Conservation (phyloP, 176 grass and related monocot genomes). For the Pontederia crassipes region DNA sequence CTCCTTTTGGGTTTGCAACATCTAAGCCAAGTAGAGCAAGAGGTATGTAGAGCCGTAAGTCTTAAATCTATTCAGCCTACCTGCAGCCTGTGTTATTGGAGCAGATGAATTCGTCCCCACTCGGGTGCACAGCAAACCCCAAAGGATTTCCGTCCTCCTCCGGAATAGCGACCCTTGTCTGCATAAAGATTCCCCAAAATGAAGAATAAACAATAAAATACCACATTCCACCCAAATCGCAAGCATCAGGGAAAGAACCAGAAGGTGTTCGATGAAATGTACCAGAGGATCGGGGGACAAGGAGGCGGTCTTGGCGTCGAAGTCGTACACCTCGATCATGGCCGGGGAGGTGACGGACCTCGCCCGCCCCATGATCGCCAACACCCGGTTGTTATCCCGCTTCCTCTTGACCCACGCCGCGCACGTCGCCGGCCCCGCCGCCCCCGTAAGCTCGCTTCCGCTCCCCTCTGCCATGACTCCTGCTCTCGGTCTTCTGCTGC, state of each 20-base stretch:
- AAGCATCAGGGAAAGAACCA: neutral
- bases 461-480: neutral
- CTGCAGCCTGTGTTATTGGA: slow-evolving; percentile 63
- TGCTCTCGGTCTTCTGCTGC: neutral
- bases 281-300: slow-evolving; percentile 59
- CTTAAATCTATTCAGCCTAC: slow-evolving; percentile 18
- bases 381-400: slow-evolving; percentile 46
- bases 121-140: slow-evolving; percentile 72
- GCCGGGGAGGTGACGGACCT: slow-evolving; percentile 16
- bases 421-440: slow-evolving; percentile 37
- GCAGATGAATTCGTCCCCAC: slow-evolving; percentile 77
- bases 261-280: neutral
- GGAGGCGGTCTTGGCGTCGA: slow-evolving; percentile 48
- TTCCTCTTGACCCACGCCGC: slow-evolving; percentile 70
- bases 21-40: neutral
- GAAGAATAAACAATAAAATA: neutral
- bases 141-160: slow-evolving; percentile 37
- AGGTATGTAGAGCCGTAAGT: too few species aligned
- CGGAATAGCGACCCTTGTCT: slow-evolving; percentile 49
- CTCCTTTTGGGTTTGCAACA: neutral
- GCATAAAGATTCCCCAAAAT: slow-evolving; percentile 8
- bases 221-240: neutral
- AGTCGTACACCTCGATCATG: slow-evolving; percentile 57
- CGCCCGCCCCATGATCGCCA: slow-evolving; percentile 41
- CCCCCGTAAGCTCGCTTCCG: slow-evolving; percentile 1